phyloP scores from a whole-genome alignment of 345 rosid species.

The Diplotaxis tenuifolia region DNA sequence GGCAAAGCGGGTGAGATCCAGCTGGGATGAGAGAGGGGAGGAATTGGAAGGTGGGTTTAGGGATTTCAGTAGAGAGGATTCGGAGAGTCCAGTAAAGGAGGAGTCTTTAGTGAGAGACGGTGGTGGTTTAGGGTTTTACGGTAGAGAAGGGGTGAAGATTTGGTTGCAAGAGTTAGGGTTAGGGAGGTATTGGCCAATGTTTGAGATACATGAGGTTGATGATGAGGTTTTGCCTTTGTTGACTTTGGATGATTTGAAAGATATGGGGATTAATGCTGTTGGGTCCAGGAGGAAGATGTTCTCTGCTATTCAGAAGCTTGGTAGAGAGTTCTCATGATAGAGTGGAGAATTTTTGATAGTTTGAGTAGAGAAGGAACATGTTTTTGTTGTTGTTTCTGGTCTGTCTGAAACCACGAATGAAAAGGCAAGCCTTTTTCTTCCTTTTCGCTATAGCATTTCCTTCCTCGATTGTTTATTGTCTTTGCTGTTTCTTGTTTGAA shows the following conservation, averaged over 20 bases:
- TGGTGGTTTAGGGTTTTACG: slow-evolving; percentile 10
- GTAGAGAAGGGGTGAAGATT: slow-evolving; percentile 32
- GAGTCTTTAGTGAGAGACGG: slow-evolving; percentile 41
- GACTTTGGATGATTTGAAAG: slow-evolving; percentile 89
- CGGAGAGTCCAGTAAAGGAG: slow-evolving; percentile 69
- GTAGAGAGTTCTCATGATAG: slow-evolving; percentile 68
- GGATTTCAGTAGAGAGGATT: slow-evolving; percentile 58
- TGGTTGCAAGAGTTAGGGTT: slow-evolving; percentile 51
- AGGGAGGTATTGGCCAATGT: slow-evolving; percentile 73
- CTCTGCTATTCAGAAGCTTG: slow-evolving; percentile 74
- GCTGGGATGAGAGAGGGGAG: slow-evolving; percentile 65
- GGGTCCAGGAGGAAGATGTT: slow-evolving; percentile 88
- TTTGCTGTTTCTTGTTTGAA: slow-evolving; percentile 11
- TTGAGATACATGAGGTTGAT: slow-evolving; percentile 86
- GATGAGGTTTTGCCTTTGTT: slow-evolving; percentile 81
- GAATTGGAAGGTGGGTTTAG: slow-evolving; percentile 54
- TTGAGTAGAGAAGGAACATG: slow-evolving; percentile 11
- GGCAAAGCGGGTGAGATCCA: slow-evolving; percentile 54
- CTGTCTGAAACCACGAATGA: slow-evolving; percentile 42
- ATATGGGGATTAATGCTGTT: slow-evolving; percentile 85
- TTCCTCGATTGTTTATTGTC: slow-evolving; percentile 11
- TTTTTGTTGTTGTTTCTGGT: slow-evolving; percentile 8
- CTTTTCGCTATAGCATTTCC: slow-evolving; percentile 25
- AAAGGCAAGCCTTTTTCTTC: slow-evolving; percentile 13
- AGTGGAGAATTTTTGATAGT: slow-evolving; percentile 13